These are phyloP conservation scores for Nicotiana rustica DNA, from an alignment of 305 asterid species.

Conservation along the genomic window DNA sequence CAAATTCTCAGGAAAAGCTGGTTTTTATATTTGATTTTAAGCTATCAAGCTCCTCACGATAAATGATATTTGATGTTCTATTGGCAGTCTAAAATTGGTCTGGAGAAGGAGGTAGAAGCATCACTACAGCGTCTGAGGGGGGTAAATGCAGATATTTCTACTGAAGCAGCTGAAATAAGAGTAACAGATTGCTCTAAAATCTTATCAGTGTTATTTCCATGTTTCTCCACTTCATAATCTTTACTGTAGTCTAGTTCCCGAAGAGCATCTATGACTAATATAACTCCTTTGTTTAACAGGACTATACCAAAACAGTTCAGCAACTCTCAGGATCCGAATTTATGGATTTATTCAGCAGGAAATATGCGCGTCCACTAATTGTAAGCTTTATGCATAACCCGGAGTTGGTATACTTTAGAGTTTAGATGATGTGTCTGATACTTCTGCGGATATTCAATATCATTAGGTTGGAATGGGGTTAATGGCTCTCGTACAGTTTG, in stretches of 20 bases:
- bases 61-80: background rate
- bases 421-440: background rate
- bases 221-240: background rate
- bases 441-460: background rate
- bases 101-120: conserved; percentile 36
- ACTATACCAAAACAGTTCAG: conserved; percentile 30
- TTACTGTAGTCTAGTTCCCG: background rate
- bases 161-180: conserved; percentile 48
- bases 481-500: conserved; percentile 43
- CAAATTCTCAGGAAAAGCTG: background rate
- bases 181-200: conserved; percentile 33
- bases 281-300: conserved; percentile 35
- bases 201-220: background rate
- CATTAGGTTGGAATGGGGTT: conserved; percentile 47
- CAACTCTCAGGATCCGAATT: conserved; percentile 37
- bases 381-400: conserved; percentile 32
- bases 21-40: background rate
- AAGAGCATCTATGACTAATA: background rate
- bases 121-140: conserved; percentile 45
- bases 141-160: conserved; percentile 41
- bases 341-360: conserved; percentile 38
- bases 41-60: background rate
- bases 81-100: conserved; percentile 46
- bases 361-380: conserved; percentile 45
- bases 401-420: background rate